phyloP scores from a whole-genome alignment of 345 rosid genomes.

The Citropsis articulata region DNA sequence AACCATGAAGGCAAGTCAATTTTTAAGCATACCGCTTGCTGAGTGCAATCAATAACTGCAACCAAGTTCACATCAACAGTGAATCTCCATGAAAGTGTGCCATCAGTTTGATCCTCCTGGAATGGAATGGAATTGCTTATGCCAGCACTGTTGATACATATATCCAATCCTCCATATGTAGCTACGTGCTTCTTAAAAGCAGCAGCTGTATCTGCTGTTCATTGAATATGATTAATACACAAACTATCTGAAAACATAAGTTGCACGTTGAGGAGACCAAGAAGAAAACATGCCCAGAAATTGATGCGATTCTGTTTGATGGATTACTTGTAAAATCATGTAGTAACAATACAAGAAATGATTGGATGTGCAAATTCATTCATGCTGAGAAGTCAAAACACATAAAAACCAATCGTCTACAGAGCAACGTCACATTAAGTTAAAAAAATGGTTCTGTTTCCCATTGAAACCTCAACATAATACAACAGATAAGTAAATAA shows the following conservation, averaged over 20 bases:
- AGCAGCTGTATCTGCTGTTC: constrained; percentile 56
- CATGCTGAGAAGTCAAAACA: not conserved
- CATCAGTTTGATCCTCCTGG: constrained; percentile 64
- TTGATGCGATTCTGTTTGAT: not conserved
- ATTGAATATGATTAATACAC: not conserved
- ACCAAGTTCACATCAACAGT: constrained; percentile 59
- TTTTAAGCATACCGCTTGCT: constrained; percentile 58
- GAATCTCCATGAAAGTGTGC: constrained; percentile 69
- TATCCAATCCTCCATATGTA: constrained; percentile 77
- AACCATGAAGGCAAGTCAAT: constrained; percentile 4
- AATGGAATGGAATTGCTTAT: constrained; percentile 39
- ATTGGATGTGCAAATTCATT: not conserved
- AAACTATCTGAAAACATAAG: not conserved
- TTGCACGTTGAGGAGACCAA: not conserved
- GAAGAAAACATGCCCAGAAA: not conserved
- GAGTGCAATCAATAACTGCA: constrained; percentile 75
- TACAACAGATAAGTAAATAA: not conserved
- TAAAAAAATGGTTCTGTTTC: not conserved
- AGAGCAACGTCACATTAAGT: not conserved
- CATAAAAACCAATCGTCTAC: too few species aligned
- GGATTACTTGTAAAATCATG: not conserved
- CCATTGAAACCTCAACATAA: not conserved
- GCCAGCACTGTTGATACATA: constrained; percentile 82
- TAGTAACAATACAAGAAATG: not conserved
- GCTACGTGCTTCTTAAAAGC: constrained; percentile 84